A percentile compares a stretch with the other conserved stretches of the same genome.
These are phyloP conservation scores for Lathyrus tuberosus DNA, from an alignment of 306 rosid species.

Conservation along the genomic window DNA sequence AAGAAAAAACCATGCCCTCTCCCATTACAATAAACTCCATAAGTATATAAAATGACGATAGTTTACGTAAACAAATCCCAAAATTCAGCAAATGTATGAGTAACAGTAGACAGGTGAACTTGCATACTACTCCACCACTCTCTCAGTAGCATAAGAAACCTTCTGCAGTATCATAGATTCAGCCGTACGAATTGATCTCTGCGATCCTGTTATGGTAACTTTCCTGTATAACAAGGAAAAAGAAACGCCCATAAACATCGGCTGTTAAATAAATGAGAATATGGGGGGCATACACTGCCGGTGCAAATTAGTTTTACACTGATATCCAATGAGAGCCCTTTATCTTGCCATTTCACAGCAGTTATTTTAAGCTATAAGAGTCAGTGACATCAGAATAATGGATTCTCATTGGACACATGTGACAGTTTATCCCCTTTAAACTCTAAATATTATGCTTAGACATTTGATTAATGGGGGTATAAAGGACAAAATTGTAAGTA, in stretches of 20 bases:
- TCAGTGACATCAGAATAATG: no score
- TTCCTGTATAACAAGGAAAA: slow-evolving; percentile 62
- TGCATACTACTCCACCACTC: slow-evolving; percentile 56
- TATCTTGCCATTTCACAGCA: no score
- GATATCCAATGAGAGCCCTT: no score
- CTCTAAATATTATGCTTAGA: not conserved
- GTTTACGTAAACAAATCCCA: slow-evolving; percentile 50
- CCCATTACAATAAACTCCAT: slow-evolving; percentile 50
- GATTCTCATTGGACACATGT: no score
- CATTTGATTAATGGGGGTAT: slow-evolving; percentile 1
- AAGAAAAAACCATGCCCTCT: slow-evolving; percentile 45
- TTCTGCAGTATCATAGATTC: slow-evolving; percentile 95
- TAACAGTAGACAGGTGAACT: slow-evolving; percentile 40
- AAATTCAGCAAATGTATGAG: slow-evolving; percentile 52
- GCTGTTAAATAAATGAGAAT: not conserved
- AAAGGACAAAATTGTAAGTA: slow-evolving; percentile 16
- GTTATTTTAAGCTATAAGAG: no score
- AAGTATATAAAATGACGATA: slow-evolving; percentile 46
- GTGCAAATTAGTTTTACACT: no score
- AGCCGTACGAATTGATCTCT: slow-evolving; percentile 84
- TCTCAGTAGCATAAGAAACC: slow-evolving; percentile 87
- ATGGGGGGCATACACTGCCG: no score
- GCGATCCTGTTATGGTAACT: slow-evolving; percentile 96
- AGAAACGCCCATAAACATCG: slow-evolving; percentile 19
- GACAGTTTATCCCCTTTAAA: no score